Base-by-base conservation (phyloP, 305 asterid species). In the Withania somnifera region DNA sequence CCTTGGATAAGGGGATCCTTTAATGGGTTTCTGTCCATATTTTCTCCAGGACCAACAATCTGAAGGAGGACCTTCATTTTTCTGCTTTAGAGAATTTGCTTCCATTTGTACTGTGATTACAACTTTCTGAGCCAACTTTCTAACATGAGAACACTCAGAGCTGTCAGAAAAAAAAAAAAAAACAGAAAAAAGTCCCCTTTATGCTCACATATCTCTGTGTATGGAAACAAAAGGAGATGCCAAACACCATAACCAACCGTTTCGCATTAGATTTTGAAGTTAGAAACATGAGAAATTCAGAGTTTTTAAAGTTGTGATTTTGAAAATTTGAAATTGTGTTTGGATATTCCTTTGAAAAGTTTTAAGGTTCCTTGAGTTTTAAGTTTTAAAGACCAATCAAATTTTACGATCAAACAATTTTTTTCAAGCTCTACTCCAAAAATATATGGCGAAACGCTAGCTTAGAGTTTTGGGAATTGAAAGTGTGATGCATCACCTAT, bases 1-100 rank as follows among this genome's bases (percentile, higher is more conserved):
- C 97, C 97, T 93, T 81, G 97, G 97, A 84, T 91, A 88, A 80
- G 98, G 97, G 81, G 98, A 92, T 66, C 98, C 98, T 88, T 93
- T 93, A 61, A 93, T 93, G 87, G 98, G 97, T 83, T 93, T 92
- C 78, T 93, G 98, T 52, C 97, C 98, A 90, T 93, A 93, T 88
- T 93, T 93, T 86, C 98, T 93, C 98, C 97, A 92, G 71, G 95
- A 90, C 94, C 98, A 93, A 84, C 91, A 84, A 88, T 93, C 97
- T 60, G 89, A 86, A 52, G 94, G 95, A 82, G 90, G 90, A 5
- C 94, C 92, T 83, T 88, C 95, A 85, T 80, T 89, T 85, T 85
- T 91, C 77, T 89, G 90, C 64, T 87, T 89, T 81, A 84, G 83
- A 13, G 45, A 87, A 81, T 85, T 87, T 83, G 76, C 95, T 81